phyloP scores from a whole-genome alignment of 306 rosid species.

The Sesbania bispinosa region DNA sequence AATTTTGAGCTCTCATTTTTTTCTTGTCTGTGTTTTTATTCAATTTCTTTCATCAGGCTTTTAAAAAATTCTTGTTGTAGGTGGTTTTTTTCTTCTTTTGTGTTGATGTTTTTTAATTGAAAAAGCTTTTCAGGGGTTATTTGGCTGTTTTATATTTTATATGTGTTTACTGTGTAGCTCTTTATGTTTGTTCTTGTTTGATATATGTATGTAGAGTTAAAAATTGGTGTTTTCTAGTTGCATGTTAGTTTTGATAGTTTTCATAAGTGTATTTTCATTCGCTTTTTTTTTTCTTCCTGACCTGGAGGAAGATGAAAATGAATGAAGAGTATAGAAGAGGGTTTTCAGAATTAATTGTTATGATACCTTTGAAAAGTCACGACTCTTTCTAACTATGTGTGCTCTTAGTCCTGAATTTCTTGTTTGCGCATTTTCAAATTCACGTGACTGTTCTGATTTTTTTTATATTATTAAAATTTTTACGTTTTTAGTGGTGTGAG shows the following conservation, averaged over 20 bases:
- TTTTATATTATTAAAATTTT: not conserved
- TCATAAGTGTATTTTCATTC: not conserved
- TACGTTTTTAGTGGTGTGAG: not conserved
- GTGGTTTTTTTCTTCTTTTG: not conserved
- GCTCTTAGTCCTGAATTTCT: not conserved
- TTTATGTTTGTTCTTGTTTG: not conserved
- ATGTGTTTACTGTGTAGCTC: not conserved
- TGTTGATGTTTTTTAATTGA: not conserved
- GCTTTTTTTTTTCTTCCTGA: not conserved
- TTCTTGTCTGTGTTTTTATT: not conserved
- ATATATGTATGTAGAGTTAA: not conserved
- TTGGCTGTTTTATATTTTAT: not conserved
- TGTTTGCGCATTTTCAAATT: constrained; percentile 21
- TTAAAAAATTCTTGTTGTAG: not conserved
- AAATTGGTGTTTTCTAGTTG: not conserved
- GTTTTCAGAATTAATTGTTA: not conserved
- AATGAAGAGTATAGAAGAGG: not conserved
- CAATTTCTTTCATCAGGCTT: not conserved
- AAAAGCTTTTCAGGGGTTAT: not conserved
- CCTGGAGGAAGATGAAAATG: not conserved
- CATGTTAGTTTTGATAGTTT: constrained; percentile 3
- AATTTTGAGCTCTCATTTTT: not conserved
- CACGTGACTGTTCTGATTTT: constrained; percentile 5
- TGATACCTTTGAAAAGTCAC: not conserved
- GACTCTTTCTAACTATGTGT: not conserved